Conservation (phyloP, 768 basidiomycete species). For the Leucosporidium yakuticum region DNA sequence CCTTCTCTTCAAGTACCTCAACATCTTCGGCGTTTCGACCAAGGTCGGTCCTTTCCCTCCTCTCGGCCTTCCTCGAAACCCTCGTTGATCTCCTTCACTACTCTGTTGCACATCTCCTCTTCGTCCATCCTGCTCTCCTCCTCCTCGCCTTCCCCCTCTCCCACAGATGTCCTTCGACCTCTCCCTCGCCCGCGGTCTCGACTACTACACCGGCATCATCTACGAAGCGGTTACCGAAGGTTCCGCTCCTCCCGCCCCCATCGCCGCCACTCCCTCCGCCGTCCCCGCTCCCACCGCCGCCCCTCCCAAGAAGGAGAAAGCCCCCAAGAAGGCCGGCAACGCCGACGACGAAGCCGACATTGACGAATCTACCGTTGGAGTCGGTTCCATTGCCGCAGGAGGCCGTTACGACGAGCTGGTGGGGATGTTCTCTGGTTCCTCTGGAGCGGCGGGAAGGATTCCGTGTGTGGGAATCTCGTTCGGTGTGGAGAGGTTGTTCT, state of each 20-base stretch:
- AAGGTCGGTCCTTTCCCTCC: slow-evolving; percentile 52
- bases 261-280: slow-evolving; percentile 44
- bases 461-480: slow-evolving; percentile 91
- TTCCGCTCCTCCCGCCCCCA: slow-evolving; percentile 82
- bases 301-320: slow-evolving; percentile 39
- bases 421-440: slow-evolving; percentile 60
- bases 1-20: slow-evolving; percentile 71
- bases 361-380: slow-evolving; percentile 87
- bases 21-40: slow-evolving; percentile 69
- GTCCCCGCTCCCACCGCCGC: slow-evolving; percentile 30
- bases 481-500: slow-evolving; percentile 88
- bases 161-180: slow-evolving; percentile 86
- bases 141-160: slow-evolving; percentile 1
- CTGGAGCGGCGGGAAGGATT: slow-evolving; percentile 44
- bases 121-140: neutral
- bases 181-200: slow-evolving; percentile 91
- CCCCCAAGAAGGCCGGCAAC: slow-evolving; percentile 44
- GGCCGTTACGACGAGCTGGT: slow-evolving; percentile 95
- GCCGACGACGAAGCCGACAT: slow-evolving; percentile 67
- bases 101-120: neutral
- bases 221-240: slow-evolving; percentile 92
- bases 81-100: neutral
- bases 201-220: slow-evolving; percentile 98
- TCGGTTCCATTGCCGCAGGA: slow-evolving; percentile 98
- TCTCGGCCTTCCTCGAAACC: no score